Conservation (phyloP, 257 asterid genomes). For the Eucommia ulmoides region DNA sequence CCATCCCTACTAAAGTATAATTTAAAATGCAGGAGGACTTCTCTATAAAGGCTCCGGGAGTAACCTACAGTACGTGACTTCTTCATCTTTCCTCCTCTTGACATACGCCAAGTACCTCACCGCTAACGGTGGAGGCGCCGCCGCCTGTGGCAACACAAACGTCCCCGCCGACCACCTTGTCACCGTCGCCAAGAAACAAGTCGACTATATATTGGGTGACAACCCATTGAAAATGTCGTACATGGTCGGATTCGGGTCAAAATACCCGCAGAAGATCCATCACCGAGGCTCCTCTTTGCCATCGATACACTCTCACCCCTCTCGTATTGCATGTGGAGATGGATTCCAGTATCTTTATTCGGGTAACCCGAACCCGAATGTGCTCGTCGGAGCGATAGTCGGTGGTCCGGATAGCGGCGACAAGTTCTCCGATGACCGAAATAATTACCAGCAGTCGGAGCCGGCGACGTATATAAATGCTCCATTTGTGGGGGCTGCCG, state of each 20-base stretch:
- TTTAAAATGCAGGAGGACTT: slow-evolving; percentile 51
- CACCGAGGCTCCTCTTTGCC: background rate
- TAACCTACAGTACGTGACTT: slow-evolving; percentile 79
- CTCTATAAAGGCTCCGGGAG: slow-evolving; percentile 45
- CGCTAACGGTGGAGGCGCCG: slow-evolving; percentile 24
- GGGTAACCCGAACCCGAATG: background rate
- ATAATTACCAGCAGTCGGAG: slow-evolving; percentile 2
- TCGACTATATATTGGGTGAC: slow-evolving; percentile 74
- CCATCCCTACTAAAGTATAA: no score
- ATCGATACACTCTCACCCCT: background rate
- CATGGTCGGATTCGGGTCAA: slow-evolving; percentile 63
- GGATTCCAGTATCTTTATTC: background rate
- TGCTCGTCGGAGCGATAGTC: background rate
- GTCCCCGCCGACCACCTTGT: slow-evolving; percentile 39
- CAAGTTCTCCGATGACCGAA: slow-evolving; percentile 1
- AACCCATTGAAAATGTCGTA: slow-evolving; percentile 64
- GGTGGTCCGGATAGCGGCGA: slow-evolving; percentile 2
- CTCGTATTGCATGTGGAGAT: background rate
- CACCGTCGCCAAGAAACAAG: slow-evolving; percentile 44
- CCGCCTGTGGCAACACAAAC: slow-evolving; percentile 40
- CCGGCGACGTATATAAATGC: background rate
- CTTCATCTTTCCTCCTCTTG: slow-evolving; percentile 57
- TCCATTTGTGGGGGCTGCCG: background rate
- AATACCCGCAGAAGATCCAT: background rate
- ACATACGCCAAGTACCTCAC: slow-evolving; percentile 56